Evolutionary conservation across 257 asterid species (phyloP).

Genomic region (Pogostemon cablin): DNA sequence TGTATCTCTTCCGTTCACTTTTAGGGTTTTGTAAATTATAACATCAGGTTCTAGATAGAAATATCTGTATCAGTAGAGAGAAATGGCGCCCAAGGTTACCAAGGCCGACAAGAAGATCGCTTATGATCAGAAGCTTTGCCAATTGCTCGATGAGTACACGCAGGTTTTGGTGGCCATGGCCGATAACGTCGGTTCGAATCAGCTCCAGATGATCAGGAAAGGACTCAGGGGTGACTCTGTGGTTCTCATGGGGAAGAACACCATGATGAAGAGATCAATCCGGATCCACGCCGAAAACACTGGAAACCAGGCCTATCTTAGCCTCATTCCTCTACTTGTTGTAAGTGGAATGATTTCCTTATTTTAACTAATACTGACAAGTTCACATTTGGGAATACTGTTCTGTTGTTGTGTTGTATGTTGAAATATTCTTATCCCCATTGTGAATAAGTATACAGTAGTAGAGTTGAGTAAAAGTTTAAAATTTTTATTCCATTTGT

Average conservation of each 20-base stretch:
- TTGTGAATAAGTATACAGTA: neutral
- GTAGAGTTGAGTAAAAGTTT: too few relatives aligned
- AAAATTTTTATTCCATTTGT: neutral
- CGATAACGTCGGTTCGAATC: slow-evolving; percentile 89
- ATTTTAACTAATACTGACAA: too few relatives aligned
- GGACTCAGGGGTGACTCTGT: slow-evolving; percentile 88
- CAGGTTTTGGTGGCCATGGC: slow-evolving; percentile 79
- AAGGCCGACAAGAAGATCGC: slow-evolving; percentile 84
- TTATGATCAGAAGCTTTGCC: slow-evolving; percentile 76
- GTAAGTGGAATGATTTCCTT: slow-evolving; percentile 43
- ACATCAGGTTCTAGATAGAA: neutral
- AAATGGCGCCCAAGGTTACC: slow-evolving; percentile 63
- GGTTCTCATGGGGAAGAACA: slow-evolving; percentile 95
- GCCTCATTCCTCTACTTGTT: slow-evolving; percentile 80
- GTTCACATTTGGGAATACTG: neutral
- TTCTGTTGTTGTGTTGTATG: too few relatives aligned
- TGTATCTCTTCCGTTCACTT: slow-evolving; percentile 46
- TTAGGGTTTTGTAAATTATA: slow-evolving; percentile 37
- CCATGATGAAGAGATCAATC: slow-evolving; percentile 92
- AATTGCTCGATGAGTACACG: slow-evolving; percentile 72
- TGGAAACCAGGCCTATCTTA: slow-evolving; percentile 66
- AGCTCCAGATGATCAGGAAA: slow-evolving; percentile 74
- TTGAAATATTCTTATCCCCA: too few relatives aligned
- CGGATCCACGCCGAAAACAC: slow-evolving; percentile 84
- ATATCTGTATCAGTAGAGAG: slow-evolving; percentile 8